Percentiles rank a stretch among this genome's conserved stretches.
phyloP scores from a whole-genome alignment of 2,329 filamentous ascomycete genomes.

The Massarina eburnea region DNA sequence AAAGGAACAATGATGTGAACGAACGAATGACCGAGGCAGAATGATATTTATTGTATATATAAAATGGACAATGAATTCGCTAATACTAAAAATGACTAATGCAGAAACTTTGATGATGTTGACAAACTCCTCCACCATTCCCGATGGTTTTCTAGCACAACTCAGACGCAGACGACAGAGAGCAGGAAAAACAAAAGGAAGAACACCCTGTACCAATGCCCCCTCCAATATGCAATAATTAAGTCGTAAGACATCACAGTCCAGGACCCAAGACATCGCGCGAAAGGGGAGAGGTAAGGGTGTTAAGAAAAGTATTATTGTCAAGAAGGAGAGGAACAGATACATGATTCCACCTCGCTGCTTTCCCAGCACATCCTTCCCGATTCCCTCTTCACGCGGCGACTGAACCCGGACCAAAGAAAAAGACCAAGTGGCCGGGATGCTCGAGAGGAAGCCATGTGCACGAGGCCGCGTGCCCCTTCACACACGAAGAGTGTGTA shows the following conservation, averaged over 20 bases:
- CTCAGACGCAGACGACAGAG: no score
- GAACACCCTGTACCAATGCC: neutral
- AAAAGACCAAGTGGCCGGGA: conserved; percentile 2
- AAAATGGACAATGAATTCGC: no score
- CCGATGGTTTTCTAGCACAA: neutral
- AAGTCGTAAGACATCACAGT: conserved; percentile 6
- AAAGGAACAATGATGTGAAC: no score
- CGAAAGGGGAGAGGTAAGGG: neutral
- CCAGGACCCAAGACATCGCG: neutral
- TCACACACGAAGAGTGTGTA: conserved; percentile 8
- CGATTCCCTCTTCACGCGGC: neutral
- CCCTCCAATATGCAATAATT: no score
- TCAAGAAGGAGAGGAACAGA: conserved; percentile 6
- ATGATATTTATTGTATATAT: no score
- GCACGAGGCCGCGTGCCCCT: conserved; percentile 7
- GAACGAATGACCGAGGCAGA: no score
- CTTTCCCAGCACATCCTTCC: conserved; percentile 7
- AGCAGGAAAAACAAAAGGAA: neutral
- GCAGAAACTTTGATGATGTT: neutral
- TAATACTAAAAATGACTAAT: no score
- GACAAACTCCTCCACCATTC: neutral
- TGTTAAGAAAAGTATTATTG: conserved; percentile 28
- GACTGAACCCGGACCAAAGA: conserved; percentile 3
- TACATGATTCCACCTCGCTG: conserved; percentile 9
- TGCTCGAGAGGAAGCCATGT: conserved; percentile 6